Evolutionary conservation across 495 filamentous ascomycete species (phyloP).

Genomic region (Parmelia sp.): DNA sequence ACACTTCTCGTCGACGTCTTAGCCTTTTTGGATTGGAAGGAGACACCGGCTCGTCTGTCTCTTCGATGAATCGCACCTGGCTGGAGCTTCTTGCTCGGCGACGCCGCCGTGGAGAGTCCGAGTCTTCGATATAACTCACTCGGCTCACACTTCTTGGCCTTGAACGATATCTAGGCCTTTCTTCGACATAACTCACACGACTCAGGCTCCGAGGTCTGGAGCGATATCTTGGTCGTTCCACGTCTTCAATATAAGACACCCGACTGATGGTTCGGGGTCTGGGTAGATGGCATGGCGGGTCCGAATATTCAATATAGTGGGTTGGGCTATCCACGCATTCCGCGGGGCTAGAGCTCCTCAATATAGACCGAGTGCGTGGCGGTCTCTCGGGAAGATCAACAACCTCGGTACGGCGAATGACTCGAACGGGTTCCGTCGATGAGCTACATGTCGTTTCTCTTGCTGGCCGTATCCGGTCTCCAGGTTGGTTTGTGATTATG

Average conservation of each 20-base stretch:
- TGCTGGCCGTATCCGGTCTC: conserved; percentile 1
- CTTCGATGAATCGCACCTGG: conserved; percentile 19
- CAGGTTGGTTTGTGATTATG: conserved; percentile 20
- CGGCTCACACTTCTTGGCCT: conserved; percentile 15
- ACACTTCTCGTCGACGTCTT: conserved; percentile 13
- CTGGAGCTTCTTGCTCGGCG: conserved; percentile 7
- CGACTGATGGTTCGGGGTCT: neutral
- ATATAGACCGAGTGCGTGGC: conserved; percentile 4
- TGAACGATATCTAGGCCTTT: conserved; percentile 2
- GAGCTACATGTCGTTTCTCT: conserved; percentile 10
- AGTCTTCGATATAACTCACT: conserved; percentile 5
- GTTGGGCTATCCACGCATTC: conserved; percentile 4
- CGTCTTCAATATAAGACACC: neutral
- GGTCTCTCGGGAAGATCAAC: conserved; percentile 13
- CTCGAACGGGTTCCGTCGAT: conserved; percentile 13
- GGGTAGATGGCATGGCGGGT: neutral
- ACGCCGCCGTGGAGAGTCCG: neutral
- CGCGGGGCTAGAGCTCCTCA: conserved; percentile 16
- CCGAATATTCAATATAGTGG: conserved; percentile 10
- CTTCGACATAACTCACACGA: conserved; percentile 18
- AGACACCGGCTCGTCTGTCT: conserved; percentile 13
- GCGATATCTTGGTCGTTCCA: neutral
- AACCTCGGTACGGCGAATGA: conserved; percentile 17
- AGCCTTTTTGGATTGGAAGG: conserved; percentile 2
- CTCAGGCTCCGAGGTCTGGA: conserved; percentile 8